Evolutionary conservation across 345 rosid species (phyloP), one percentile per base, ranked within the genome.

Genomic region (Eucalyptus dawsonii): DNA sequence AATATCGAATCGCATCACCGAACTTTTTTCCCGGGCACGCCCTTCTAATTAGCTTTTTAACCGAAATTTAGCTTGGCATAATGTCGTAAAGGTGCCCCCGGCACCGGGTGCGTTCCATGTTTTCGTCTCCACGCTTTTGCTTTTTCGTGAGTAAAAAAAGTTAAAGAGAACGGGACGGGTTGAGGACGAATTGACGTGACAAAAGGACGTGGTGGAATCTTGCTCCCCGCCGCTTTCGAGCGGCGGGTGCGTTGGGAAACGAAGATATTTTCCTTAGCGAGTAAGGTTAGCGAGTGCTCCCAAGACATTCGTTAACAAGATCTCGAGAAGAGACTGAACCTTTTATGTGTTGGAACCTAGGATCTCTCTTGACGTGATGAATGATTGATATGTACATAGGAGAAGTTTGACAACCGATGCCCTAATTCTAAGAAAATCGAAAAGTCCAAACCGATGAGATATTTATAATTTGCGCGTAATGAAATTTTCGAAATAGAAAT

Each of bases 281-380:
- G 62, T 56, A 22, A 56, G 62, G 62, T 25, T 56, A 24, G 29
- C 29, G 62, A 56, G 62, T 56, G 6, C 62, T 56, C 62, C 29
- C 2, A 1, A 11, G 2, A 24, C 29, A 25, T 25, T 5, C 6
- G 7, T 25, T 56, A 24, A 56, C 13, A 1, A 10, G 1, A 56
- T 56, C 4, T 25, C 7, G 34, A 27, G 69, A 12, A 62, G 31
- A 27, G 69, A 60, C 15, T 6, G 12, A 13, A 29, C n/a, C 69
- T 29, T 27, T 27, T 60, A 29, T 29, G 16, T 12, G 69, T 29
- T 14, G 69, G 7, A 2, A 29, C 2, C 69, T 11, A 29, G 15
- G 6, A 27, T 62, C 31, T 62, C 31, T 62, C 16, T 62, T 62
- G 6, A 27, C 8, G 8, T 29, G 34, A 8, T 7, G 69, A 29